These are phyloP conservation scores for Schoenoplectus tabernaemontani DNA, from an alignment of 202 grass and related monocot species.

Conservation along the genomic window DNA sequence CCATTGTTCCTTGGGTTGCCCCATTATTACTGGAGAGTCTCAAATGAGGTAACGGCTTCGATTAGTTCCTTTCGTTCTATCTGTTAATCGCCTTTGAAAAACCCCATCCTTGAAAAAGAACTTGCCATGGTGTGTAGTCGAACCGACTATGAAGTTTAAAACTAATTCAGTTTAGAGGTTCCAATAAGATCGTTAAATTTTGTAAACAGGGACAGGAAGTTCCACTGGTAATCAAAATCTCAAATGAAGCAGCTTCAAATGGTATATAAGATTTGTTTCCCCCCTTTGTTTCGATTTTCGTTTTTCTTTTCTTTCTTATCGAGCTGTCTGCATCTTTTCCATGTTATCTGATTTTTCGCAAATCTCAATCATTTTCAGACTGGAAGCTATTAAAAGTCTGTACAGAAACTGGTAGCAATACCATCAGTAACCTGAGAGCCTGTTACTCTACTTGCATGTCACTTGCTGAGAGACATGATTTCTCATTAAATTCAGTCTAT, in stretches of 20 bases:
- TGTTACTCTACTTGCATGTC: background rate
- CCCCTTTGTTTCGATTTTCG: background rate
- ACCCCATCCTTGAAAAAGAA: background rate
- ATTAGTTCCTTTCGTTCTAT: background rate
- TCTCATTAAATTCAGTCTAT: background rate
- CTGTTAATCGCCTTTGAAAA: background rate
- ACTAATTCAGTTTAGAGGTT: too few species aligned
- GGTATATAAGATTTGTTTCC: background rate
- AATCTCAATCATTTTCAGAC: slow-evolving; percentile 1
- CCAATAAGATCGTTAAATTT: background rate
- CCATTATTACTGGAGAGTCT: background rate
- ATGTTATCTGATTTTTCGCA: background rate
- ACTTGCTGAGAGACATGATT: background rate
- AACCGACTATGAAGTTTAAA: too few species aligned
- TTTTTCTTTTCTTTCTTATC: background rate
- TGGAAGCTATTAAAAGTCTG: background rate
- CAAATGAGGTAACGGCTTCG: background rate
- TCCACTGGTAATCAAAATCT: slow-evolving; percentile 11
- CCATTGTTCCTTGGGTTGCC: background rate
- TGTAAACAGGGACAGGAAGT: background rate
- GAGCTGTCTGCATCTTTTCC: background rate
- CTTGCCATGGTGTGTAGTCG: too few species aligned
- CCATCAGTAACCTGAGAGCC: background rate
- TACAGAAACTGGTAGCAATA: background rate
- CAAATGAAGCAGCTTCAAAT: background rate